Conservation (phyloP, 2,329 filamentous ascomycete genomes). For the Diaporthe velutina region DNA sequence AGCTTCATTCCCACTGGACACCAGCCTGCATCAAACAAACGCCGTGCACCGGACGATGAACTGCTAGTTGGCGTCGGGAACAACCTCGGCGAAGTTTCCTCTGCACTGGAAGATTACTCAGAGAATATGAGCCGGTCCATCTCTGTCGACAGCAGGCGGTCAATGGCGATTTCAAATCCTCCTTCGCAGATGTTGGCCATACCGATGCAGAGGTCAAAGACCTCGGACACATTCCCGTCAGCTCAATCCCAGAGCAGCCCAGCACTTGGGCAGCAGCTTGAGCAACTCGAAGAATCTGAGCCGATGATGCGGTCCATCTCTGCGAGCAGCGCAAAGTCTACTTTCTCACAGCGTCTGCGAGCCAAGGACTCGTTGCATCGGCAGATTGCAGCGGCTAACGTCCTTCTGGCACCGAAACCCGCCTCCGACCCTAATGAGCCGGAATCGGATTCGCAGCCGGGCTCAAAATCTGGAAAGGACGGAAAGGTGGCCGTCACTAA, state of each 20-base stretch:
- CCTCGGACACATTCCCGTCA: constrained; percentile 17
- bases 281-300: neutral
- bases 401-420: constrained; percentile 60
- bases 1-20: constrained; percentile 40
- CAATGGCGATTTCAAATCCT: constrained; percentile 8
- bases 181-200: constrained; percentile 11
- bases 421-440: constrained; percentile 46
- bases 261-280: constrained; percentile 8
- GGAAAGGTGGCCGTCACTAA: constrained; percentile 59
- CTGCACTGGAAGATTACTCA: constrained; percentile 39
- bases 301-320: constrained; percentile 31
- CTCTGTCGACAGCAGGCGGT: constrained; percentile 46
- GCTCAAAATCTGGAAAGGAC: constrained; percentile 50
- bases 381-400: constrained; percentile 54
- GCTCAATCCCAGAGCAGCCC: constrained; percentile 23
- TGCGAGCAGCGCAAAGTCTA: constrained; percentile 53
- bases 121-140: constrained; percentile 58
- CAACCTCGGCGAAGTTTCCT: constrained; percentile 39
- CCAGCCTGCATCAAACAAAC: constrained; percentile 46
- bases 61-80: constrained; percentile 40
- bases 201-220: constrained; percentile 32
- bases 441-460: constrained; percentile 39
- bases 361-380: constrained; percentile 62
- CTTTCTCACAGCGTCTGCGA: constrained; percentile 58
- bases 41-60: constrained; percentile 47